Evolutionary conservation across 192 early-diverging fungal species (phyloP), one percentile per base, ranked within the genome.

Genomic region (Backusella tarrabulga): DNA sequence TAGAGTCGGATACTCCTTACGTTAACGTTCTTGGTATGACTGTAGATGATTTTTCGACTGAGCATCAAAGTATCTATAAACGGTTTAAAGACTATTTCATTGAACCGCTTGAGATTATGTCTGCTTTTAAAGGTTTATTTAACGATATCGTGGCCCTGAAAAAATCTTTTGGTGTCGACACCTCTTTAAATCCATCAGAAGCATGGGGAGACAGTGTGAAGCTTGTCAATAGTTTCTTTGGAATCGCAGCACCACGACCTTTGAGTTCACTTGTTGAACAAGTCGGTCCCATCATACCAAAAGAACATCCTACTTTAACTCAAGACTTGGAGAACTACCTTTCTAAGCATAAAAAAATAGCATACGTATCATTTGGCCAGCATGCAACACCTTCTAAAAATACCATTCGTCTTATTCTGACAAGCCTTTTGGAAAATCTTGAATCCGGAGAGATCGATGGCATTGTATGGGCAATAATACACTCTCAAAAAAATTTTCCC

Each of bases 331-430:
- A 60, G 14, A 3, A 7, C 0, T 85, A 81, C 35, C 35, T 85
- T 8, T 14, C 38, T 21, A n/a, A 1, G 0, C 82, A 83, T 29
- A 15, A 40, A 34, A 38, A 60, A 36, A 60, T 80, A 1, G 35
- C 56, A 2, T 85, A 83, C 50, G 38, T 83, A 21, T 77, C 82
- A 3, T 83, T 85, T 68, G 82, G 82, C 4, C 77, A 74, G 26
- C 46, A 69, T 4, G 23, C 76, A 17, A 75, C 36, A 29, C 71
- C 77, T 7, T 54, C 76, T 21, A 1, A 12, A 14, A 29, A 54
- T 12, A 76, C 76, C 19, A 32, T 69, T 11, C 19, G 34, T 36
- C 50, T 75, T 23, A 1, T 85, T n/a, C 32, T 81, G 6, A 74
- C 80, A 19, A 42, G 79, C 0, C 11, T 81, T 11, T 2, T 79